These are phyloP conservation scores for Mortierella sp. DNA, from an alignment of 371 early-diverging fungal genomes.

Conservation along the genomic window DNA sequence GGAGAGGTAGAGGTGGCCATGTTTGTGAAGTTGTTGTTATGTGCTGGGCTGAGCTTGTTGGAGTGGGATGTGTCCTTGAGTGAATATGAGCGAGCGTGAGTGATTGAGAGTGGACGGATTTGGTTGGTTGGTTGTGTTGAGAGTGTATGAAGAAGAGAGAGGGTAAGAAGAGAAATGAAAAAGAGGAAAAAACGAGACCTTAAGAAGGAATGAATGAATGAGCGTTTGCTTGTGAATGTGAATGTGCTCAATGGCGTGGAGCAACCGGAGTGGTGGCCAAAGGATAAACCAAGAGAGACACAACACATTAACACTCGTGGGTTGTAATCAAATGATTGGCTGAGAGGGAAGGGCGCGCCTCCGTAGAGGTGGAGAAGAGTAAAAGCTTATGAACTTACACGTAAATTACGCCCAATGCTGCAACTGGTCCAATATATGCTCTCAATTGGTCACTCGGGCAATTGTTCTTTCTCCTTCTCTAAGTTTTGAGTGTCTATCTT, in stretches of 20 bases:
- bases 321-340: not conserved
- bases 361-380: not conserved
- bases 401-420: not conserved
- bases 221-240: not conserved
- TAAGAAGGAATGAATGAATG: not conserved
- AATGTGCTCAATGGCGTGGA: constrained; percentile 15
- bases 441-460: not conserved
- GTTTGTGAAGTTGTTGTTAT: not conserved
- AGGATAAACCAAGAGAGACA: not conserved
- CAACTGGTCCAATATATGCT: too few species aligned
- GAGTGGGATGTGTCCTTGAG: not conserved
- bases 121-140: not conserved
- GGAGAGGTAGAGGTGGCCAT: constrained; percentile 27
- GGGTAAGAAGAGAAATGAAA: not conserved
- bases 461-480: not conserved
- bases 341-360: not conserved
- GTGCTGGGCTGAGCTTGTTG: not conserved
- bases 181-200: not conserved
- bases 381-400: not conserved
- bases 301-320: not conserved
- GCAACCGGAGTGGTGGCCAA: constrained; percentile 6
- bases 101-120: not conserved
- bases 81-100: not conserved
- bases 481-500: not conserved
- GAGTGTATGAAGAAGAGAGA: not conserved